Evolutionary conservation across 164 flowering plant species (phyloP).

Genomic region (Litsea cubeba): DNA sequence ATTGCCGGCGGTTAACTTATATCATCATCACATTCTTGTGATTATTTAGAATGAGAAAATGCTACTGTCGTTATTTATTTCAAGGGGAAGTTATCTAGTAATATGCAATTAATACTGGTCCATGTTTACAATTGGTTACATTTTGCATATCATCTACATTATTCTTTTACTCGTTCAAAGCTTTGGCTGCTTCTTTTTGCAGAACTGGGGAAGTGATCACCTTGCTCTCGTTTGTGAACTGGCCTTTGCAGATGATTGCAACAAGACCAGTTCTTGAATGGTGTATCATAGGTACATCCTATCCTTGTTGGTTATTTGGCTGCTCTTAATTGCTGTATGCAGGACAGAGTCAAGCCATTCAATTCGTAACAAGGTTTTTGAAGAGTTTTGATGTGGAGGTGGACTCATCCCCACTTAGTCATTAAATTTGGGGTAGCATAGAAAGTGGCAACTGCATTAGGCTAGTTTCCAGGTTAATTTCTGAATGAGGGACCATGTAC

Average conservation of each 20-base stretch:
- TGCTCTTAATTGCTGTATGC: background rate
- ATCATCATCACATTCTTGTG: too few species aligned
- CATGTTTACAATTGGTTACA: too few species aligned
- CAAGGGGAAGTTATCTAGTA: background rate
- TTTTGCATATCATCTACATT: background rate
- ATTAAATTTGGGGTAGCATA: background rate
- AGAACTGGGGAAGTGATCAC: constrained; percentile 92
- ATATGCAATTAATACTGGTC: background rate
- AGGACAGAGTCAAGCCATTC: background rate
- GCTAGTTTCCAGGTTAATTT: background rate
- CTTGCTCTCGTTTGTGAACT: constrained; percentile 80
- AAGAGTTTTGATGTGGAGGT: background rate
- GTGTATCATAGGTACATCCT: background rate
- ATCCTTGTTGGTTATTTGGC: background rate
- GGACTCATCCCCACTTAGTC: background rate
- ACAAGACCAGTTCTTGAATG: constrained; percentile 9
- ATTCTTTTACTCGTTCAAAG: background rate
- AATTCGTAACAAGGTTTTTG: background rate
- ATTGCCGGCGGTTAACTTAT: too few species aligned
- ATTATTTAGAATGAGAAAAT: too few species aligned
- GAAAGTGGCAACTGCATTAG: background rate
- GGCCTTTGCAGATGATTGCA: constrained; percentile 44
- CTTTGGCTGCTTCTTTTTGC: constrained; percentile 18
- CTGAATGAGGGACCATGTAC: too few species aligned
- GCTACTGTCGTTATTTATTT: background rate